Percentiles rank a stretch among this genome's conserved stretches.
phyloP scores from a whole-genome alignment of 768 basidiomycete genomes.

The Suillus placidus region DNA sequence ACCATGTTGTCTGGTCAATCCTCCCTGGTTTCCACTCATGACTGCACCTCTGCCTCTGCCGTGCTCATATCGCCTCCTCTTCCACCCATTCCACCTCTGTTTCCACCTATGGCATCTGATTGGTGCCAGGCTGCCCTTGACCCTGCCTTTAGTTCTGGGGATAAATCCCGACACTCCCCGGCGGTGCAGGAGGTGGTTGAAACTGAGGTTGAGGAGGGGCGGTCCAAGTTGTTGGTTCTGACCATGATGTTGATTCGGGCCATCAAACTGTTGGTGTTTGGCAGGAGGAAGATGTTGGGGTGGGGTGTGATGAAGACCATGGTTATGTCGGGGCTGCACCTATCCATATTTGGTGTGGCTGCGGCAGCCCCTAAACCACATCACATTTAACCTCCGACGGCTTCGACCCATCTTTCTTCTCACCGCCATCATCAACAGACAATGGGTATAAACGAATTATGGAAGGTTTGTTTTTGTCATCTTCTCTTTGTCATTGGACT shows the following conservation, averaged over 20 bases:
- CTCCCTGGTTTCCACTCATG: conserved; percentile 47
- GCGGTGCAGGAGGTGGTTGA: conserved; percentile 30
- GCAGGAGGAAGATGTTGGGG: conserved; percentile 88
- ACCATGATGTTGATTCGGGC: conserved; percentile 49
- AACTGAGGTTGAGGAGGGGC: conserved; percentile 60
- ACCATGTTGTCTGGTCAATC: conserved; percentile 43
- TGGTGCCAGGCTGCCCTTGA: conserved; percentile 46
- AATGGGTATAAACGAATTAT: conserved; percentile 9
- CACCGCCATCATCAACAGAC: background rate
- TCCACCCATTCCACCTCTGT: conserved; percentile 49
- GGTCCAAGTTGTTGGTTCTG: conserved; percentile 50
- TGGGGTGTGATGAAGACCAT: conserved; percentile 58
- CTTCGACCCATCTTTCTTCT: background rate
- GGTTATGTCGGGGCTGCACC: conserved; percentile 49
- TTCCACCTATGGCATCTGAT: conserved; percentile 44
- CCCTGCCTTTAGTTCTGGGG: conserved; percentile 28
- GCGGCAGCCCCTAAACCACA: background rate
- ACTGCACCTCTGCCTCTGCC: conserved; percentile 51
- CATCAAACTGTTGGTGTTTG: conserved; percentile 88
- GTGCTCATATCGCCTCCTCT: conserved; percentile 39
- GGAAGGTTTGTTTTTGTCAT: background rate
- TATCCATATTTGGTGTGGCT: background rate
- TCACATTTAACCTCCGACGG: background rate
- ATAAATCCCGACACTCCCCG: conserved; percentile 29
- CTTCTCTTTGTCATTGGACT: background rate